Base-by-base conservation (phyloP, 2,329 filamentous ascomycete genomes). In the Pestalotiopsis fici region DNA sequence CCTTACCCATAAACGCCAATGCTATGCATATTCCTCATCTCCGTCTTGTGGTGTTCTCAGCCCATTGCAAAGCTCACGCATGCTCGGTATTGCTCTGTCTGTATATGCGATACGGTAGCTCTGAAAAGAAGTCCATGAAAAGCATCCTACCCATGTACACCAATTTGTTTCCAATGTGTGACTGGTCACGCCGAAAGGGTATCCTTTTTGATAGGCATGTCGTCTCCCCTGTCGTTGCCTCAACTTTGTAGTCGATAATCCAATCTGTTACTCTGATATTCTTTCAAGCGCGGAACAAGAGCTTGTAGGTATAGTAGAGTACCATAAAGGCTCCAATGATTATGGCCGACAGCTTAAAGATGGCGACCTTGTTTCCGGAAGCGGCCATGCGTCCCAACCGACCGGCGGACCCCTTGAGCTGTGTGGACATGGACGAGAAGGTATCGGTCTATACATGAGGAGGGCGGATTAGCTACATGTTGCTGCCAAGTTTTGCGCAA, bases 381-480 rank as follows among this genome's bases (percentile, higher is more conserved):
- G 91, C 91, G 59, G 96, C 96, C 94, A 98, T 98, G 69, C 94
- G 90, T 25, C 92, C 93, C 59, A 99, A 82, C 13, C 96, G 88
- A 61, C 87, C 86, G 13, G 94, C 94, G 71, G 93, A 97, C 56
- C 94, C 94, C 78, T 94, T 95, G 69, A 99, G 83, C 71, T 91
- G 91, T 15, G 91, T 91, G 43, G 89, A 87, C 87, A 99, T 94
- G 74, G 90, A 92, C 68, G 93, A 95, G 81, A 99, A 98, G 27
- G 94, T 96, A 73, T 98, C 94, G 78, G 87, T 91, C 92, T 96
- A 70, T 65, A n/a, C n/a, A n/a, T 35, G 6, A 35, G 31, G 6
- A 35, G 11, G 0, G 11, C 31, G 1, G 31, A 35, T 35, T 35
- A 35, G 31, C 31, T 35, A 6, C 1, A 35, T 35, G 31, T 11